Evolutionary conservation across 805 yeast genomes (phyloP).

Genomic region (Candida sanyiensis): DNA sequence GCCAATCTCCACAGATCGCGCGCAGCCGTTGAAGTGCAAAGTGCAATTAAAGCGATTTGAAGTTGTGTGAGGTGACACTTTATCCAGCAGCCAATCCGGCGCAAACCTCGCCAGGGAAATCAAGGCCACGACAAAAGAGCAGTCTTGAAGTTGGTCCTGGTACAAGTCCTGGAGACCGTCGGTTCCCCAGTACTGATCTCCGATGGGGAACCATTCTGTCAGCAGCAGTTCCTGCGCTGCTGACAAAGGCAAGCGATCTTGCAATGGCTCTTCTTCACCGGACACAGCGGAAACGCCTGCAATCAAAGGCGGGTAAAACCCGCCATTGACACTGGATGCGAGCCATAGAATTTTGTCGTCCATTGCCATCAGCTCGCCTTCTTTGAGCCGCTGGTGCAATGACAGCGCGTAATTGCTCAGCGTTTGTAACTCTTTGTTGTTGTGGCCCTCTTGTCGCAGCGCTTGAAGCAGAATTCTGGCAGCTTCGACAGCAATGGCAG

Average conservation of each 20-base stretch:
- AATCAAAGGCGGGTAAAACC: slow-evolving; percentile 14
- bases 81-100: slow-evolving; percentile 3
- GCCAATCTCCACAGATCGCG: slow-evolving; percentile 42
- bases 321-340: slow-evolving; percentile 13
- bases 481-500: neutral
- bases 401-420: slow-evolving; percentile 9
- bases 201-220: slow-evolving; percentile 8
- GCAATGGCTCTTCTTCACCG: neutral
- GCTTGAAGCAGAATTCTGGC: neutral
- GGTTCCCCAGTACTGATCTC: slow-evolving; percentile 15
- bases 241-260: slow-evolving; percentile 13
- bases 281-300: neutral
- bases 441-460: neutral
- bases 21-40: slow-evolving; percentile 48
- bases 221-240: slow-evolving; percentile 9
- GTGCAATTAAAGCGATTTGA: slow-evolving; percentile 34
- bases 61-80: slow-evolving; percentile 15
- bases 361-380: slow-evolving; percentile 1
- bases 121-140: slow-evolving; percentile 71
- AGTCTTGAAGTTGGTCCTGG: slow-evolving; percentile 54
- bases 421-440: neutral
- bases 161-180: slow-evolving; percentile 29
- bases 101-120: slow-evolving; percentile 39
- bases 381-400: slow-evolving; percentile 7
- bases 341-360: slow-evolving; percentile 16